Base-by-base conservation (phyloP, 1,139 yeast species). In the Arxiozyma telluris region DNA sequence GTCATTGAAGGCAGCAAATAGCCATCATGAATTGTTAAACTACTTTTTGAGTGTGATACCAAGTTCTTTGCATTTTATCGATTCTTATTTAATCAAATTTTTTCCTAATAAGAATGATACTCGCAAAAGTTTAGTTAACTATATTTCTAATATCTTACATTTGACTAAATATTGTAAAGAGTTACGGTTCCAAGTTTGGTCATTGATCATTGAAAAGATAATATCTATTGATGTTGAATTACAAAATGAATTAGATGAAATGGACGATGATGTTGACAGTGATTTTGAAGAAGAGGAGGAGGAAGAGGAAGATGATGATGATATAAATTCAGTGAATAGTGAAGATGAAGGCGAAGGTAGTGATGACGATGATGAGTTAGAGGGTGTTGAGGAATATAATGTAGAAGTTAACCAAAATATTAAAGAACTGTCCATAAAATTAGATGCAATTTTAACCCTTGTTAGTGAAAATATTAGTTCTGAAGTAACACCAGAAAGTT, bases 221-320 rank as follows among this genome's bases (percentile, higher is more conserved):
- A 89, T 93, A 57, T 87, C 89, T 61, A 75, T 93, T 48, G 98
- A 93, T 70, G 96, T 91, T n/a, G 98, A 90, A 69, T 75, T 91
- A 57, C 96, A 89, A 65, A 90, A 88, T 64, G 95, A 87, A 63
- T 71, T 87, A 58, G 96, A 88, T 61, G 96, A 88, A 59, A 74
- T 85, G 54, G 96, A 88, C 64, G 96, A 87, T 54, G 88, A 83
- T 56, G 80, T 82, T 49, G 85, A 83, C 44, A 85, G 79, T 43
- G 79, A 78, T 27, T 80, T 78, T n/a, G 79, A 87, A 64, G 91
- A 85, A 22, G 94, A 85, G 64, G 76, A 87, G 54, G 93, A 84
- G 57, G 87, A 84, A 57, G 89, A 82, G 58, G 74, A 83, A 47
- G 91, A 83, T 55, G 89, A 82, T 42, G 88, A 80, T 47, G 82